A percentile compares a stretch with the other conserved stretches of the same genome.
Conservation (phyloP, 179 eudicot species). For the Patellifolia procumbens region DNA sequence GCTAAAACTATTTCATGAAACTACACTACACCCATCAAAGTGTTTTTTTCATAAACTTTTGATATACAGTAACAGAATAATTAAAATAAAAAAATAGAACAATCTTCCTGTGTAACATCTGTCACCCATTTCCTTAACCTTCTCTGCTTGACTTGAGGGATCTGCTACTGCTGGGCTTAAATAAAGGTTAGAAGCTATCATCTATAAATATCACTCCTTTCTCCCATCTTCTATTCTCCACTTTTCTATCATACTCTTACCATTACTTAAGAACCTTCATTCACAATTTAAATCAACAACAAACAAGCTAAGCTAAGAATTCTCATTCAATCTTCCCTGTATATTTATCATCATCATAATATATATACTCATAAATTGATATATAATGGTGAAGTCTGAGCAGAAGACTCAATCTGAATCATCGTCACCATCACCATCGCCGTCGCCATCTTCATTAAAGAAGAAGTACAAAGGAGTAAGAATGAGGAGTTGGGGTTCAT, state of each 20-base stretch:
- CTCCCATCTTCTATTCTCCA: constrained; percentile 21
- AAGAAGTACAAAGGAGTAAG: constrained; percentile 89
- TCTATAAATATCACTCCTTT: constrained; percentile 45
- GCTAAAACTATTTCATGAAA: too few relatives aligned
- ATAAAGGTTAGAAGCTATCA: constrained; percentile 13
- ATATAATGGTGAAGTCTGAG: constrained; percentile 54
- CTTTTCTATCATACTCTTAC: constrained; percentile 13
- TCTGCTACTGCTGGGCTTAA: constrained; percentile 16
- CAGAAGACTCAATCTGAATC: constrained; percentile 37
- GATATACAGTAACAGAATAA: background rate
- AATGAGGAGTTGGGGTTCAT: constrained; percentile 98
- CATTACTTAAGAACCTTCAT: too few relatives aligned
- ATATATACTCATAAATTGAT: too few relatives aligned
- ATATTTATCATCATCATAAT: too few relatives aligned
- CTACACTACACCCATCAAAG: too few relatives aligned
- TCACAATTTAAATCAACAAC: constrained; percentile 14
- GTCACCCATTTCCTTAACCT: constrained; percentile 37
- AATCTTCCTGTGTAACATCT: too few relatives aligned
- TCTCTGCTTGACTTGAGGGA: constrained; percentile 33
- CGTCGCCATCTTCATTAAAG: constrained; percentile 34
- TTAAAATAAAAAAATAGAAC: constrained; percentile 5
- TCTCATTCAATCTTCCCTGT: too few relatives aligned
- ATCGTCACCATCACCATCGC: background rate
- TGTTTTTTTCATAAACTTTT: background rate
- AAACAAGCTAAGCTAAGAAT: background rate